A percentile compares a stretch with the other conserved stretches of the same genome.
Evolutionary conservation across 495 filamentous ascomycete genomes (phyloP).

Genomic region (Trichoderma reesei): DNA sequence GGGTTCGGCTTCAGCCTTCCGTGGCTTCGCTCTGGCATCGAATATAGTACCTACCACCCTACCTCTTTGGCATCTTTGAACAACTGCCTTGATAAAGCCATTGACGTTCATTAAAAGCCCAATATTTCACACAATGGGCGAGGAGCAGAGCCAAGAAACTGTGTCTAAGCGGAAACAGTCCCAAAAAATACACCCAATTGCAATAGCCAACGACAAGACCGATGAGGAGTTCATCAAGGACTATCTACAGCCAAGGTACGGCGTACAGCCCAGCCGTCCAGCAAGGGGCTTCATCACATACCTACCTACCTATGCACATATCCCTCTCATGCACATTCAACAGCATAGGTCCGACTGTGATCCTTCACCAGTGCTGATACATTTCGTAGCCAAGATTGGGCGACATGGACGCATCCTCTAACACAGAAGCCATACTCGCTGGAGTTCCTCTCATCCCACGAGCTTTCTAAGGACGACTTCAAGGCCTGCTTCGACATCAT

Average conservation of each 20-base stretch:
- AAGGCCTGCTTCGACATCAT: constrained; percentile 61
- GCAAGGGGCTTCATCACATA: no score
- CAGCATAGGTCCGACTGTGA: background rate
- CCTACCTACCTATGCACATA: no score
- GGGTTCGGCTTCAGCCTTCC: no score
- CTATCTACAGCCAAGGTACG: constrained; percentile 33
- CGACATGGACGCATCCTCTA: constrained; percentile 33
- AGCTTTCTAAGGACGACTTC: constrained; percentile 44
- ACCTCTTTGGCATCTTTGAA: background rate
- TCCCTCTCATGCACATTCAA: background rate
- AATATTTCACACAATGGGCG: background rate
- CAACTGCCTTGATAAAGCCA: background rate
- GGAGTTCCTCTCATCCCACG: constrained; percentile 35
- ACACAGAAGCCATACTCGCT: constrained; percentile 32
- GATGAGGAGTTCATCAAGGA: constrained; percentile 35
- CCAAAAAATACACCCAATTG: constrained; percentile 19
- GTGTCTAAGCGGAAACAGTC: background rate
- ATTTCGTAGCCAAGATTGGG: constrained; percentile 25
- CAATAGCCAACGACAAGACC: constrained; percentile 32
- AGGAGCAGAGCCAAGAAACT: background rate
- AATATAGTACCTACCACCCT: no score
- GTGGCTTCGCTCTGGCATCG: no score
- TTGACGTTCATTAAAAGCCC: background rate
- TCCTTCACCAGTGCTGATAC: background rate
- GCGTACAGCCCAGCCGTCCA: background rate